Percentiles rank a stretch among this genome's conserved stretches.
Evolutionary conservation across 2,329 filamentous ascomycete species (phyloP).

Genomic region (Didymella exigua): DNA sequence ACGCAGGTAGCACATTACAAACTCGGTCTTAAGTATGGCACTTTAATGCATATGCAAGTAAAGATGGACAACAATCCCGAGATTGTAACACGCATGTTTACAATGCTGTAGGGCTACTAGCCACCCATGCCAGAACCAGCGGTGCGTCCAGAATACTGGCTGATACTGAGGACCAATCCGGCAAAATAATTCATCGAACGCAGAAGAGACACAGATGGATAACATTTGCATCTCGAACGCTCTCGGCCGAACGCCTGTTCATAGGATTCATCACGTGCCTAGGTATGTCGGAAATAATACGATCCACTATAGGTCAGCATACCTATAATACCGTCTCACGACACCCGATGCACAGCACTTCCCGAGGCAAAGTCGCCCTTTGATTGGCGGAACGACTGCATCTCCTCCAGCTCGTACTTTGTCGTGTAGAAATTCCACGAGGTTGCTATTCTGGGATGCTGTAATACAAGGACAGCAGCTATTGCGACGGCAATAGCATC

Average conservation of each 20-base stretch:
- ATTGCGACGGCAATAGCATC: conserved; percentile 10
- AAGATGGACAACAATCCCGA: not conserved
- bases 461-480: conserved; percentile 15
- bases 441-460: conserved; percentile 10
- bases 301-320: conserved; percentile 17
- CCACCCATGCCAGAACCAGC: not conserved
- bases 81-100: conserved; percentile 2
- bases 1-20: not conserved
- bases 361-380: not conserved
- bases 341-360: conserved; percentile 15
- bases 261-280: not conserved
- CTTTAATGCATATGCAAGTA: not conserved
- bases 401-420: conserved; percentile 6
- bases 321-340: conserved; percentile 18
- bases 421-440: conserved; percentile 14
- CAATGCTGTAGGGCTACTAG: conserved; percentile 4
- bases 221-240: not conserved
- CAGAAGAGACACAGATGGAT: not conserved
- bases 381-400: conserved; percentile 18
- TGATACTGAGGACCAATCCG: not conserved
- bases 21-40: not conserved
- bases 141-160: not conserved
- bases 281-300: conserved; percentile 12
- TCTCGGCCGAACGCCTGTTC: conserved; percentile 13
- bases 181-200: not conserved